Base-by-base conservation (phyloP, 352 stramenopile genomes). In the Pythium periplocum region DNA sequence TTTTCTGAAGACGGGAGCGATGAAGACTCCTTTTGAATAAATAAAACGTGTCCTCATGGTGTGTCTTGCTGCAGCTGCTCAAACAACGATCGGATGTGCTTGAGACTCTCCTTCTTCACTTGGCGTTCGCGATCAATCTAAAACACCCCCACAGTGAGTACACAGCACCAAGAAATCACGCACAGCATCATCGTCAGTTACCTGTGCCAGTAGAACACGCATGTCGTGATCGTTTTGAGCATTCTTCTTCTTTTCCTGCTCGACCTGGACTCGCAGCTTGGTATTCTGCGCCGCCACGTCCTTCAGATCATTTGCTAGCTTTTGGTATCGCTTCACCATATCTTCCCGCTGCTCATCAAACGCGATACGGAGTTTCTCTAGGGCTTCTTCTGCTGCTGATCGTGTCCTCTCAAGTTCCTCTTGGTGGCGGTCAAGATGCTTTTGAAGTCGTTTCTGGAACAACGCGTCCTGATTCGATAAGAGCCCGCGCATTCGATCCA, bases 1-100 rank as follows among this genome's bases (percentile, higher is more conserved):
- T 89, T 93, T 57, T 90, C 83, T 36, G 81, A 90, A 51, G 77
- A 93, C 47, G 78, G 55, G 0, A 89, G 81, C 46, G 79, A 90
- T 31, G 81, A 92, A 45, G 83, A 92, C 52, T 90, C 79, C 4
- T 93, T 93, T 56, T 93, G 80, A 68, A 4, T 39, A 36, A 17
- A 10, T 31, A 37, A 10, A 10, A 26, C 30, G 26, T 43, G 26
- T 12, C 41, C 3, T 65, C 65, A 84, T 7, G 75, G 59, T 0
- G 57, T 58, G 46, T 82, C 74, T 54, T 76, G 68, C 51, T 88
- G 78, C 47, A 90, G 54, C 54, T 88, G 74, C 34, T 89, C 78
- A 47, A 90, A 90, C 10, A 90, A 62, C 38, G 75, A 80, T 59
- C 87, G 86, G 65, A 90, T 87, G 35, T 90, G 76, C 30, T 69